phyloP scores from a whole-genome alignment of 345 rosid species.

The Theobroma cacao region DNA sequence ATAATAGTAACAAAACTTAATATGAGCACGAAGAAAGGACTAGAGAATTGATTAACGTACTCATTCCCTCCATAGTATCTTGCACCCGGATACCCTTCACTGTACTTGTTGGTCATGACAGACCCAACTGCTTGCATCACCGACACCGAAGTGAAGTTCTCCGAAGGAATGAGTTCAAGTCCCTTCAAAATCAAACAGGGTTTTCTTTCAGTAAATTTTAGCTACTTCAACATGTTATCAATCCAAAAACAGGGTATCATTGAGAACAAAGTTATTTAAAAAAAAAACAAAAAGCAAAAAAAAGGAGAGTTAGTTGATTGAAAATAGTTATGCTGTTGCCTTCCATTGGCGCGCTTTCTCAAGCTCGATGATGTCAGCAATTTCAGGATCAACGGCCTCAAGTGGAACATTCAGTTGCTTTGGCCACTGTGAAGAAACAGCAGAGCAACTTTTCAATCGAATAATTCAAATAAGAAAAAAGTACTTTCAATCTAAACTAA shows the following conservation, averaged over 20 bases:
- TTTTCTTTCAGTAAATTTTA: background rate
- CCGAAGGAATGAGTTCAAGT: constrained; percentile 95
- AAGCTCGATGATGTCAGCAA: constrained; percentile 91
- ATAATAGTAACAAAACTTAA: too few species aligned
- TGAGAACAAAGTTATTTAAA: background rate
- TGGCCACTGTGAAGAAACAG: constrained; percentile 64
- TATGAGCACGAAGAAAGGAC: background rate
- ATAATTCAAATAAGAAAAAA: background rate
- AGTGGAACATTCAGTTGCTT: constrained; percentile 91
- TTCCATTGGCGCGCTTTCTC: constrained; percentile 99
- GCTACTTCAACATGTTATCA: too few species aligned
- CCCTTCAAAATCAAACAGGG: constrained; percentile 52
- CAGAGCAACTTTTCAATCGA: background rate
- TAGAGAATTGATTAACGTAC: constrained; percentile 36
- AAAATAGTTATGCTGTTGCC: too few species aligned
- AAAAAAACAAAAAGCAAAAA: too few species aligned
- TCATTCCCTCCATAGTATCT: constrained; percentile 99
- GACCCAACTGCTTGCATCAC: constrained; percentile 99
- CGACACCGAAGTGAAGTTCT: constrained; percentile 96
- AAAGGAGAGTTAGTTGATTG: too few species aligned
- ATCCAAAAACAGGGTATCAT: background rate
- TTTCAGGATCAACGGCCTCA: constrained; percentile 90
- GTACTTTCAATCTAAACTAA: background rate
- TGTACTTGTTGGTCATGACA: constrained; percentile 97
- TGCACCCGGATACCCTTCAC: constrained; percentile 99